Base-by-base conservation (phyloP, 148 eudicot genomes). In the Chenopodium berlandieri region DNA sequence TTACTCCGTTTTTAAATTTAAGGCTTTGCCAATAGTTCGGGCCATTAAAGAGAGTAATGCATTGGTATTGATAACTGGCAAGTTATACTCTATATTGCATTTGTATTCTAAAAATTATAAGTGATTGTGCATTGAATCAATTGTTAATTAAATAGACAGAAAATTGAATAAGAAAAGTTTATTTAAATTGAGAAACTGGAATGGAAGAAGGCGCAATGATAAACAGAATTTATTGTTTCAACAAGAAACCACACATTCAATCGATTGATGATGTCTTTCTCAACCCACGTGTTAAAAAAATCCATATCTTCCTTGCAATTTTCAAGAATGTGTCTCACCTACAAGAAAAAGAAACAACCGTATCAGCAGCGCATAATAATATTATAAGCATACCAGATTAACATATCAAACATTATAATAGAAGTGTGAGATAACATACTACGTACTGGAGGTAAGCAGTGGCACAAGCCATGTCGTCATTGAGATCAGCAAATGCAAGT, bases 381-480 rank as follows among this genome's bases (percentile, higher is more conserved):
- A 46, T 81, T 54, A 69, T 30, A 71, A 73, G 14, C 56, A 52
- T 69, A 80, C 62, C 66, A 76, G 31, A 34, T 25, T 47, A 52
- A 22, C 40, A 44, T 71, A 62, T 32, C 64, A 47, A 75, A 52
- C 73, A 46, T 8, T 63, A 75, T 58, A 44, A 65, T 40, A 73
- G 75, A 83, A 73, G 82, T 62, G 75, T 83, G 81, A 63, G 84
- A 92, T 88, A 87, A 94, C 98, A 83, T 96, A 96, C 99, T 91
- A 96, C 99, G 84, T 96, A 94, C 99, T 96, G 97, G 93, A 94
- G 95, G 89, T 94, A 96, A 86, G 98, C 97, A 83, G 95, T 91
- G 70, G 99, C 99, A 89, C 99, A 96, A 62, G 99, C 99, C 99
- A 96, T 96, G 90, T 96, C 99, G 86, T 94, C 99, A 80, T 90